Evolutionary conservation across 2,329 filamentous ascomycete species (phyloP), one percentile per base, ranked within the genome.

Genomic region (Falciphora oryzae): DNA sequence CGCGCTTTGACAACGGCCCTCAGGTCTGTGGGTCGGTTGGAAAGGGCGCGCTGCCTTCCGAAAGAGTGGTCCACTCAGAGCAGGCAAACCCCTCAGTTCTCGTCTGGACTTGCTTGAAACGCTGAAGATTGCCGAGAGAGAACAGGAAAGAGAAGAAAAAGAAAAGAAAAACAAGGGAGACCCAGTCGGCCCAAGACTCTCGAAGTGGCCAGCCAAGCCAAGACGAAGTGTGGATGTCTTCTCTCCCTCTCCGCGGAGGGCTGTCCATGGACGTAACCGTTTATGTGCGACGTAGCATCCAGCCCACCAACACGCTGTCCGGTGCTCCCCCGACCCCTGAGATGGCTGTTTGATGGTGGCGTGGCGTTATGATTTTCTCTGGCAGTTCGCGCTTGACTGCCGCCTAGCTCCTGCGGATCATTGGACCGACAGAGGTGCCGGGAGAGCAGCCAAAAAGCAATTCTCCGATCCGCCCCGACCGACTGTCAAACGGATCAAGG

Each of bases 1-100:
- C 29, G n/a, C 61, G 61, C 61, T 63, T 63, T 63, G 61, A 63
- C 61, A 35, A 25, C 53, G 25, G 31, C n/a, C 25, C 58, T 35
- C 31, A 4, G n/a, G 58, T 38, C 58, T 28, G 58, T 60, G 58
- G 22, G 58, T 31, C 57, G 57, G 27, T 4, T 25, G 44, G 22
- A n/a, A 53, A 22, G 44, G n/a, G n/a, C 6, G 7, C 44, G 8
- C 44, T 11, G 22, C 44, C n/a, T n/a, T 53, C 44, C 44, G 44
- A 53, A 53, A 53, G 44, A 5, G n/a, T 6, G 44, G 44, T 53
- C 44, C 44, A 53, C 44, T 6, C 22, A n/a, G 18, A n/a, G 18
- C 44, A 53, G 44, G 18, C 44, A 50, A 50, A 50, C 44, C 44
- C 44, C 22, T 53, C 22, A 11, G 22, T 53, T 1, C 22, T n/a